Conservation (phyloP, 2,329 filamentous ascomycete species). For the Trichoderma gracile region DNA sequence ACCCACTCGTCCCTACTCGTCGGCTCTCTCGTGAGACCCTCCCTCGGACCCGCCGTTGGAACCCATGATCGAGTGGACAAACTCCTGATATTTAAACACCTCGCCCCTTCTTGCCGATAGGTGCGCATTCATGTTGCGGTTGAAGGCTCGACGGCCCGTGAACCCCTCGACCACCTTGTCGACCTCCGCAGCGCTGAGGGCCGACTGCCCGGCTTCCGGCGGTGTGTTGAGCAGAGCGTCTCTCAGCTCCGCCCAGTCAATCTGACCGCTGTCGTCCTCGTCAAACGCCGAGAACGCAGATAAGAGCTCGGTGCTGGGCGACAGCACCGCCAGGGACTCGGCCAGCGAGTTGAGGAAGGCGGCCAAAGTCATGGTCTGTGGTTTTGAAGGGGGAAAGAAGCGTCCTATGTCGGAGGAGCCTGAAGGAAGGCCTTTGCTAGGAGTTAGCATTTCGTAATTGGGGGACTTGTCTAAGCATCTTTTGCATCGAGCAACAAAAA, state of each 20-base stretch:
- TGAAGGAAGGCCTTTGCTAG: constrained; percentile 66
- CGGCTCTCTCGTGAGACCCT: constrained; percentile 34
- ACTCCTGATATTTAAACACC: constrained; percentile 92
- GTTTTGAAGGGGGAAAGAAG: constrained; percentile 76
- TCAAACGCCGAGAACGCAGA: constrained; percentile 95
- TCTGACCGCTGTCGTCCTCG: constrained; percentile 89
- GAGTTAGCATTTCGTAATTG: constrained; percentile 4
- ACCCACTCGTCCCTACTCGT: constrained; percentile 27
- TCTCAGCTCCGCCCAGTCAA: constrained; percentile 78
- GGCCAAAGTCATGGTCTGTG: constrained; percentile 77
- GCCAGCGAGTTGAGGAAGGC: constrained; percentile 83
- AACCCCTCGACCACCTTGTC: constrained; percentile 88
- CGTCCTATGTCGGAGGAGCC: constrained; percentile 68
- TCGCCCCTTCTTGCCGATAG: constrained; percentile 69
- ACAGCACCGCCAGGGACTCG: constrained; percentile 70
- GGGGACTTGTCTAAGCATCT: background rate
- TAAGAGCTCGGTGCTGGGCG: constrained; percentile 74
- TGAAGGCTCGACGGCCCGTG: constrained; percentile 79
- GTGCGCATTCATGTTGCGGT: constrained; percentile 57
- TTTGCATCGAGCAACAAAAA: background rate
- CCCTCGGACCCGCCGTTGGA: constrained; percentile 44
- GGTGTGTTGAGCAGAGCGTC: constrained; percentile 81
- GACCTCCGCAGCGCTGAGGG: constrained; percentile 71
- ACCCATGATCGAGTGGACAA: constrained; percentile 71
- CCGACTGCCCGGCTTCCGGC: constrained; percentile 68